Percentiles rank a stretch among this genome's conserved stretches.
Conservation (phyloP, 2,329 filamentous ascomycete species). For the Amphichorda felina region DNA sequence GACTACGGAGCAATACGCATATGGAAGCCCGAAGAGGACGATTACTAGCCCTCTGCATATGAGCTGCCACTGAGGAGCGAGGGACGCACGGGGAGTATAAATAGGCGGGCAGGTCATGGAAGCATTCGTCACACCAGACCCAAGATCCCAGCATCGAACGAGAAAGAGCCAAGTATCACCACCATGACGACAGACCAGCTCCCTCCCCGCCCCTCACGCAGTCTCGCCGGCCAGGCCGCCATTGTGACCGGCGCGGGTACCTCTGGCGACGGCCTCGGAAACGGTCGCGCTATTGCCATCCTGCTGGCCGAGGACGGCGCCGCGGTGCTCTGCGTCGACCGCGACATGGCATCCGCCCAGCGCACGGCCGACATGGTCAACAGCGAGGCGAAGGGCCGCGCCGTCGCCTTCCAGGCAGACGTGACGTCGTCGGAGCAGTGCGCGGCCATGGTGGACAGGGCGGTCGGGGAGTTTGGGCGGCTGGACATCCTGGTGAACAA, state of each 20-base stretch:
- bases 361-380: conserved; percentile 41
- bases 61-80: no score
- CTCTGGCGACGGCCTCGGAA: conserved; percentile 44
- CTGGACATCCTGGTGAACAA: conserved; percentile 55
- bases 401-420: conserved; percentile 33
- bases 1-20: no score
- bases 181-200: no score
- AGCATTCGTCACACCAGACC: no score
- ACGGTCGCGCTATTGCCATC: conserved; percentile 45
- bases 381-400: conserved; percentile 23
- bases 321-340: conserved; percentile 46
- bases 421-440: conserved; percentile 44
- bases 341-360: conserved; percentile 33
- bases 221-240: conserved; percentile 12
- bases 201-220: conserved; percentile 11
- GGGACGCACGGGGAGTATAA: no score
- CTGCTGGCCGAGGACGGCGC: conserved; percentile 47
- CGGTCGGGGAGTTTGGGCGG: conserved; percentile 36
- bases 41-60: no score
- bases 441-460: conserved; percentile 22
- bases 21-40: no score
- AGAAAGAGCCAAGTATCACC: no score
- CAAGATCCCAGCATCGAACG: background rate
- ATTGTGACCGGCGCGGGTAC: conserved; percentile 19
- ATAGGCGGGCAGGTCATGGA: no score